Conservation (phyloP, 208 protist genomes). For the Entamoeba nuttalli region DNA sequence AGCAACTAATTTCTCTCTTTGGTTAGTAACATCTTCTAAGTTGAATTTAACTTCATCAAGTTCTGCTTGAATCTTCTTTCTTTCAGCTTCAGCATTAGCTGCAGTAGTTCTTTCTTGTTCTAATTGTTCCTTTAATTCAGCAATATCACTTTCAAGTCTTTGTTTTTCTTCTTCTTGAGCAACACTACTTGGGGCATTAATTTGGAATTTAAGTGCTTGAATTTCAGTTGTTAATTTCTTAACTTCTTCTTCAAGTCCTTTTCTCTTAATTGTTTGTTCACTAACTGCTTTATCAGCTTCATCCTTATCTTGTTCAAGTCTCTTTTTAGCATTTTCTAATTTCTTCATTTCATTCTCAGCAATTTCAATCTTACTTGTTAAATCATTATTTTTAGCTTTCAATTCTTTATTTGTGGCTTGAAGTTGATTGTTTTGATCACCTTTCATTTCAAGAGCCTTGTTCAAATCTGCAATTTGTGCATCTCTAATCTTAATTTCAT, state of each 20-base stretch:
- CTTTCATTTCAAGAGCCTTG: not conserved
- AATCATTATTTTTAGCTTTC: not conserved
- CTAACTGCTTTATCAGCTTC: not conserved
- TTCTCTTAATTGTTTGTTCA: not conserved
- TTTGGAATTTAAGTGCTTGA: constrained; percentile 19
- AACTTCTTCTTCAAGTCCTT: constrained; percentile 3
- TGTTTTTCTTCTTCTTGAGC: not conserved
- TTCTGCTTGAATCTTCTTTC: constrained; percentile 36
- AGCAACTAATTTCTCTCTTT: constrained; percentile 18
- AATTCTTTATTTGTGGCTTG: not conserved
- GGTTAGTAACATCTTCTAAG: constrained; percentile 20
- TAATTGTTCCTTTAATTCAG: constrained; percentile 21
- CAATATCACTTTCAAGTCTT: constrained; percentile 17
- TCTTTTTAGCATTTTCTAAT: not conserved
- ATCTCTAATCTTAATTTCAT: not conserved
- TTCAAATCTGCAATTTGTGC: constrained; percentile 1
- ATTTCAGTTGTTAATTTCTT: constrained; percentile 19
- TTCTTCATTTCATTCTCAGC: not conserved
- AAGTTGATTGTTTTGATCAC: not conserved
- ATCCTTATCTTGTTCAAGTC: constrained; percentile 6
- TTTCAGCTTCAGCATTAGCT: constrained; percentile 32
- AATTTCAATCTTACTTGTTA: not conserved
- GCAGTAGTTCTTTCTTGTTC: constrained; percentile 26
- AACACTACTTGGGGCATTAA: constrained; percentile 11
- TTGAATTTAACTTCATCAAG: constrained; percentile 29